phyloP scores from a whole-genome alignment of 345 rosid species.

The Aquilaria yunnanensis region DNA sequence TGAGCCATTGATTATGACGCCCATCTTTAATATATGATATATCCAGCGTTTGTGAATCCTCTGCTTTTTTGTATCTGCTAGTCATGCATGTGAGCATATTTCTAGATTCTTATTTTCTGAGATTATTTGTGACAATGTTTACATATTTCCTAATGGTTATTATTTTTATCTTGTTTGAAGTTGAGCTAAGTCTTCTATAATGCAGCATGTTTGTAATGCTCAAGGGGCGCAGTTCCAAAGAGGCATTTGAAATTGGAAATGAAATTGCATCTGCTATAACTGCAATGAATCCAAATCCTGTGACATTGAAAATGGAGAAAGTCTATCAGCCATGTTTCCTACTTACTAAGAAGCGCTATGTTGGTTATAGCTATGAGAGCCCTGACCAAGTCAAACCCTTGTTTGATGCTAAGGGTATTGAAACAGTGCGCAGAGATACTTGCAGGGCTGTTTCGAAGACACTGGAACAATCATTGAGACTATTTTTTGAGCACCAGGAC shows the following conservation, averaged over 20 bases:
- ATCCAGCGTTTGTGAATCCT: not conserved
- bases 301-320: constrained; percentile 92
- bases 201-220: constrained; percentile 96
- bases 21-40: too few relatives aligned
- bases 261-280: constrained; percentile 85
- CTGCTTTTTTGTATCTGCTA: not conserved
- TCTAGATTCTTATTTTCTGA: not conserved
- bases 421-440: constrained; percentile 94
- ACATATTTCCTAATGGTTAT: not conserved
- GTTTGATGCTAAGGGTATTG: constrained; percentile 97
- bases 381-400: constrained; percentile 62
- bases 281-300: constrained; percentile 91
- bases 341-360: constrained; percentile 92
- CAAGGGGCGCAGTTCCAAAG: constrained; percentile 63
- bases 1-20: too few relatives aligned
- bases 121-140: not conserved
- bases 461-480: constrained; percentile 85
- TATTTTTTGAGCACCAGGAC: constrained; percentile 65
- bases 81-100: not conserved
- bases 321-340: constrained; percentile 93
- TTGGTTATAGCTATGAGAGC: constrained; percentile 90
- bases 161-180: too few relatives aligned
- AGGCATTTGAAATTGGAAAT: constrained; percentile 64
- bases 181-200: not conserved
- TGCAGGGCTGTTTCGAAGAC: constrained; percentile 82